Evolutionary conservation across 2,329 filamentous ascomycete species (phyloP).

Genomic region (Acrocalymma vagum): DNA sequence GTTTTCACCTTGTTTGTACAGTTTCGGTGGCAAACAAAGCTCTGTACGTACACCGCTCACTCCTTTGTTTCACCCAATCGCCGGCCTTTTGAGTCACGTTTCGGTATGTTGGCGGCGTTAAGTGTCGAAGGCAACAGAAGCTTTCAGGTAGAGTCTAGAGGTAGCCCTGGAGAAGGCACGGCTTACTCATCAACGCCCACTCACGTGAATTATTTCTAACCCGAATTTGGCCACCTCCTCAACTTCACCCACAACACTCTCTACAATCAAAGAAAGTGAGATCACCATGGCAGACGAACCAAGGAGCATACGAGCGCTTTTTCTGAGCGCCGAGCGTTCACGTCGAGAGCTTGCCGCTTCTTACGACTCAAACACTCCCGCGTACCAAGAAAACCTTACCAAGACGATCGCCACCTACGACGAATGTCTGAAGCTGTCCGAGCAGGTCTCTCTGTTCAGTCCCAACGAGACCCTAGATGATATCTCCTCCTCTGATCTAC

Average conservation of each 20-base stretch:
- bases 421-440: slow-evolving; percentile 74
- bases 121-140: too few relatives aligned
- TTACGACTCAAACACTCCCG: slow-evolving; percentile 70
- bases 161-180: too few relatives aligned
- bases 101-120: too few relatives aligned
- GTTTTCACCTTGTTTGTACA: too few relatives aligned
- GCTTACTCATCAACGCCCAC: slow-evolving; percentile 31
- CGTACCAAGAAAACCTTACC: slow-evolving; percentile 73
- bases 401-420: slow-evolving; percentile 75
- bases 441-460: slow-evolving; percentile 83
- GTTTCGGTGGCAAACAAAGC: too few relatives aligned
- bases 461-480: slow-evolving; percentile 90
- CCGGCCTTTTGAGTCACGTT: too few relatives aligned
- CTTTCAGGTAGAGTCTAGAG: too few relatives aligned
- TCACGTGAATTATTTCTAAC: slow-evolving; percentile 29
- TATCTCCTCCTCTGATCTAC: slow-evolving; percentile 81
- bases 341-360: slow-evolving; percentile 67
- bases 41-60: too few relatives aligned
- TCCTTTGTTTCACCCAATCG: too few relatives aligned
- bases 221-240: not conserved
- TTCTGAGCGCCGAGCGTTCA: slow-evolving; percentile 62
- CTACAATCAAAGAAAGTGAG: not conserved
- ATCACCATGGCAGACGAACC: slow-evolving; percentile 53
- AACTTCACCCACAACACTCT: slow-evolving; percentile 1
- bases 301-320: slow-evolving; percentile 64